Evolutionary conservation across 2,329 filamentous ascomycete species (phyloP).

Genomic region (Thielaviopsis populi): DNA sequence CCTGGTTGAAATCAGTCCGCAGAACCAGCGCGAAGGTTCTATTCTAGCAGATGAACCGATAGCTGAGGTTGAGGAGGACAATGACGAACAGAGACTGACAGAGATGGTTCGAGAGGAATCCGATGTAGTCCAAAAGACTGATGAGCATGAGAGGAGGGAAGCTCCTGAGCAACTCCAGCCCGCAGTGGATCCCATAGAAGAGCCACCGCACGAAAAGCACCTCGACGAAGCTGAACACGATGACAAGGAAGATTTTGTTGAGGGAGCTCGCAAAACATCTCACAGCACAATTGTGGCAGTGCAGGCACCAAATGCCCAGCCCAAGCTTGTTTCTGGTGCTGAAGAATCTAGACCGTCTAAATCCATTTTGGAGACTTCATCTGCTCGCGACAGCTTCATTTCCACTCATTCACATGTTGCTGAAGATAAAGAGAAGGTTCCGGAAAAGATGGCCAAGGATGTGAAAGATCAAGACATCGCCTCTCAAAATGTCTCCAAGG

Average conservation of each 20-base stretch:
- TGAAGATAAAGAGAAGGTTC: not conserved
- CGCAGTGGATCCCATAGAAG: not conserved
- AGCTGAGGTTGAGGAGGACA: conserved; percentile 1
- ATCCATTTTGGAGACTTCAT: not conserved
- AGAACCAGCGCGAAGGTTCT: conserved; percentile 2
- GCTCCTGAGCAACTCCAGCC: not conserved
- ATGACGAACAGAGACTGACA: not conserved
- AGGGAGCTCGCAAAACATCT: not conserved
- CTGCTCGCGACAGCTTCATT: not conserved
- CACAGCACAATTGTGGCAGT: not conserved
- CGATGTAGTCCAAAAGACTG: not conserved
- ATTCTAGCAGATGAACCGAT: not conserved
- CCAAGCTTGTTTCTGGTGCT: not conserved
- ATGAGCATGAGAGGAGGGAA: not conserved
- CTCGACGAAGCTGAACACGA: not conserved
- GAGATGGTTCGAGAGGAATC: not conserved
- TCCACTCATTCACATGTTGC: not conserved
- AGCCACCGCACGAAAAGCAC: not conserved
- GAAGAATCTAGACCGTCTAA: not conserved
- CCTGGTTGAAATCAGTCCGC: not conserved
- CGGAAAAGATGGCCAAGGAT: not conserved
- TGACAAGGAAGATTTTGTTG: not conserved
- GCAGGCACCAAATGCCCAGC: not conserved
- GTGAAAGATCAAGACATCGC: not conserved
- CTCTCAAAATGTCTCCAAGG: not conserved